Evolutionary conservation across 2,329 filamentous ascomycete genomes (phyloP), one percentile per base, ranked within the genome.

Genomic region (Claviceps digitariae): DNA sequence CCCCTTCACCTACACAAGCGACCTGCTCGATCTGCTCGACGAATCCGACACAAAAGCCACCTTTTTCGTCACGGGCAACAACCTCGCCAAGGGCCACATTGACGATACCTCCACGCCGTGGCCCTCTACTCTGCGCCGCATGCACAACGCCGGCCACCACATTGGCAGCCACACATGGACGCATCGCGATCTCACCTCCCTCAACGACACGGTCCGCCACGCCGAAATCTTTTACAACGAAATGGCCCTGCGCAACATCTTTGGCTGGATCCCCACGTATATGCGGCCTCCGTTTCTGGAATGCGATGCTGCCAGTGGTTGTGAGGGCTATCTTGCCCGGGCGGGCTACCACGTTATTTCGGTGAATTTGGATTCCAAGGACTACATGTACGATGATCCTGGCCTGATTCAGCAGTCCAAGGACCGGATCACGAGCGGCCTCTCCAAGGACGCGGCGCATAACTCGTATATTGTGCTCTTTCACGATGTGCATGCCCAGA

Each of bases 301-400:
- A 52, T 75, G 73, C 62, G 66, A 63, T 48, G 55, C 56, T n/a
- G 72, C 68, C 21, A n/a, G n/a, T n/a, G n/a, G n/a, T n/a, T 74
- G 72, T 56, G 60, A 67, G 44, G 57, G 58, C 3, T 60, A 67
- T 31, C 58, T 74, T 58, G 61, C 57, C 2, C 58, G 58, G 25
- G 62, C 80, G 29, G 75, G 74, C 43, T 82, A 82, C 64, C 77
- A 81, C 60, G 64, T 80, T 57, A 69, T 76, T 55, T 77, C 76
- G 60, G 77, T 75, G 58, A 75, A 81, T 60, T 64, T 82, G 13
- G 79, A 83, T 61, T 83, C 80, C 17, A 76, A 81, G 57, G 80
- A 83, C 64, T 82, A 78, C 61, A 68, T 77, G 59, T 74, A 79
- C 58, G 69, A 74, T 54, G 67, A 66, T 9, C 70, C 76, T 2